Percentiles rank a stretch among this genome's conserved stretches.
phyloP scores from a whole-genome alignment of 2,329 filamentous ascomycete species.

The Zasmidium angulare region DNA sequence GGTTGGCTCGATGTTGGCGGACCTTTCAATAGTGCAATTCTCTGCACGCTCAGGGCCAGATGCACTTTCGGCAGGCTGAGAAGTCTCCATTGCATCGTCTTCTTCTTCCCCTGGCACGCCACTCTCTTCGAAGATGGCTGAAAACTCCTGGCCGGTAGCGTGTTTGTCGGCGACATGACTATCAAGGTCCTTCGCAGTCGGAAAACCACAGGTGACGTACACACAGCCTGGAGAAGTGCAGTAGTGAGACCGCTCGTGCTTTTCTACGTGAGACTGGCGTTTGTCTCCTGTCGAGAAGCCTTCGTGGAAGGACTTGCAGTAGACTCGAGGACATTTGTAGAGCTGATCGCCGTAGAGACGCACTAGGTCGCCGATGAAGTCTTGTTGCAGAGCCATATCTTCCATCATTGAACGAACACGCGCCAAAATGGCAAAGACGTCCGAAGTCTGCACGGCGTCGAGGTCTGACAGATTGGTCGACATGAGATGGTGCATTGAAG shows the following conservation, averaged over 20 bases:
- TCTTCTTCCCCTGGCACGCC: background rate
- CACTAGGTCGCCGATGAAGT: background rate
- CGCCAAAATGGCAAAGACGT: background rate
- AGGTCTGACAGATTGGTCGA: background rate
- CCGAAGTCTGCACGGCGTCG: background rate
- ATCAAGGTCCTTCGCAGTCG: conserved; percentile 10
- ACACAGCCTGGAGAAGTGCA: conserved; percentile 8
- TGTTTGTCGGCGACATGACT: conserved; percentile 4
- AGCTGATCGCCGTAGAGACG: conserved; percentile 3
- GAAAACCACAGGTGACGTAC: conserved; percentile 8
- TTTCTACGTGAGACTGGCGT: conserved; percentile 9
- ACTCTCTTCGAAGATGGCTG: background rate
- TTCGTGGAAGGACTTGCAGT: conserved; percentile 13
- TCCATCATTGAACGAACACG: conserved; percentile 2
- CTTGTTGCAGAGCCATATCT: background rate
- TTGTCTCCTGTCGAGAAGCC: conserved; percentile 5
- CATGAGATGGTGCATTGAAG: background rate
- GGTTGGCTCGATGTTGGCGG: background rate
- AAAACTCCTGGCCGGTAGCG: background rate
- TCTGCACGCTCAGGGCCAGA: background rate
- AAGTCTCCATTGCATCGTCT: background rate
- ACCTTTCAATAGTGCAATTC: background rate
- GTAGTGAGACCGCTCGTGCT: conserved; percentile 11
- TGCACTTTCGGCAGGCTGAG: background rate
- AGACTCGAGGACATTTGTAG: conserved; percentile 14